These are phyloP conservation scores for Fennellomyces sp. DNA, from an alignment of 371 early-diverging fungal species.

Conservation along the genomic window DNA sequence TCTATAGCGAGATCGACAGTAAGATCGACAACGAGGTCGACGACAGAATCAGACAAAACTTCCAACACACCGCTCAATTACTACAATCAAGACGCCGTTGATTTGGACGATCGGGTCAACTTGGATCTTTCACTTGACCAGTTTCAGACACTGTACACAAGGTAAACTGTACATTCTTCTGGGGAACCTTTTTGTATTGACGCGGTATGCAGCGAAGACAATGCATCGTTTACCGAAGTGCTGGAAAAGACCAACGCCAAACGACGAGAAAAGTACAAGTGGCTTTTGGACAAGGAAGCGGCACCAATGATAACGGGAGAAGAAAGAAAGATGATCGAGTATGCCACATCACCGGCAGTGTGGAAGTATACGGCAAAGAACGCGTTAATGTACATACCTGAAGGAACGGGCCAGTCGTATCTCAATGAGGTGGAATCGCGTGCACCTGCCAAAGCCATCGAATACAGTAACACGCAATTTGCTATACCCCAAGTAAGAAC, in stretches of 20 bases:
- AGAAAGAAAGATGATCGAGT: constrained; percentile 20
- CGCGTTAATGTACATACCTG: constrained; percentile 69
- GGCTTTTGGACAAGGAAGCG: constrained; percentile 73
- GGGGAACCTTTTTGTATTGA: background rate
- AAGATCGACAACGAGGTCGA: background rate
- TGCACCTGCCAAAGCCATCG: constrained; percentile 57
- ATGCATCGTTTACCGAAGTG: constrained; percentile 76
- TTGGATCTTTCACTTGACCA: constrained; percentile 56
- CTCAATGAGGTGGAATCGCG: constrained; percentile 41
- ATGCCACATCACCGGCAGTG: constrained; percentile 25
- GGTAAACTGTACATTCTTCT: constrained; percentile 19
- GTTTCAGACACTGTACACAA: constrained; percentile 79
- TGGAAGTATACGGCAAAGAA: constrained; percentile 69
- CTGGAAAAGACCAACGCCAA: constrained; percentile 67
- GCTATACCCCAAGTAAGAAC: constrained; percentile 1
- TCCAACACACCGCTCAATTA: constrained; percentile 22
- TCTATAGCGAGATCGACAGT: too few relatives aligned
- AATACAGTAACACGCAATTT: constrained; percentile 57
- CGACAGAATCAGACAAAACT: background rate
- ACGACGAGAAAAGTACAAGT: constrained; percentile 61
- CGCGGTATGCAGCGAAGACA: constrained; percentile 66
- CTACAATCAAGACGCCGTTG: constrained; percentile 30
- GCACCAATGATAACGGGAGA: background rate
- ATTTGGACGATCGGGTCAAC: constrained; percentile 43
- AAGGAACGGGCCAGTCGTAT: constrained; percentile 42